Conservation (phyloP, 2,329 filamentous ascomycete species). For the Blastomyces silverae region DNA sequence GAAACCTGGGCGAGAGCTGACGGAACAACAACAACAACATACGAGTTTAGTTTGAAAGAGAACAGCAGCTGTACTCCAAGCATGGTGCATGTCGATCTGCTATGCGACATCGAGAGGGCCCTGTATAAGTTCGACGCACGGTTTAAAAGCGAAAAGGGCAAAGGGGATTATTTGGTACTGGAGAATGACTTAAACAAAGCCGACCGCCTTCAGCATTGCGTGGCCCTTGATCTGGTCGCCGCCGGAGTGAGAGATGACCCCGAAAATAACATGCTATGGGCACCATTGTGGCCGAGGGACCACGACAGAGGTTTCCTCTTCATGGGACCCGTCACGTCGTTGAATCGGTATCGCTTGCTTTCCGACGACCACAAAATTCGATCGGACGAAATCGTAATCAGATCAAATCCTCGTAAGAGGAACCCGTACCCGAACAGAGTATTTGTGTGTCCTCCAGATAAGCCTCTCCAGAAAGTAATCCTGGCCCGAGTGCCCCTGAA, state of each 20-base stretch:
- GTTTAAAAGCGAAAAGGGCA: neutral
- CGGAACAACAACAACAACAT: neutral
- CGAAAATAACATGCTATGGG: neutral
- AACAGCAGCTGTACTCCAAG: neutral
- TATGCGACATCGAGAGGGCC: neutral
- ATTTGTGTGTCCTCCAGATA: slow-evolving; percentile 1
- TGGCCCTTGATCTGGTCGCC: neutral
- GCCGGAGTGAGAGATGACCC: neutral
- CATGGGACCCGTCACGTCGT: neutral
- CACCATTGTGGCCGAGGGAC: neutral
- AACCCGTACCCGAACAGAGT: neutral
- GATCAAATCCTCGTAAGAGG: neutral
- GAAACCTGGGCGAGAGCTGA: neutral
- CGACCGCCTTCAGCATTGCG: neutral
- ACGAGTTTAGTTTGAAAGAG: slow-evolving; percentile 1
- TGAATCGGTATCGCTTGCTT: neutral
- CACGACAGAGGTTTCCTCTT: slow-evolving; percentile 5
- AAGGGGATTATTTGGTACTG: neutral
- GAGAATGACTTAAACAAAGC: slow-evolving; percentile 4
- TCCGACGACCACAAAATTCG: neutral
- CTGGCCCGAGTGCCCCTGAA: neutral
- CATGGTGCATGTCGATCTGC: slow-evolving; percentile 4
- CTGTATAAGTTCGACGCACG: slow-evolving; percentile 1
- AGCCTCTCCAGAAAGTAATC: neutral
- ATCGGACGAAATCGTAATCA: neutral